Percentiles rank a stretch among this genome's conserved stretches.
Conservation (phyloP, 495 filamentous ascomycete species). For the Penicillium silybi region DNA sequence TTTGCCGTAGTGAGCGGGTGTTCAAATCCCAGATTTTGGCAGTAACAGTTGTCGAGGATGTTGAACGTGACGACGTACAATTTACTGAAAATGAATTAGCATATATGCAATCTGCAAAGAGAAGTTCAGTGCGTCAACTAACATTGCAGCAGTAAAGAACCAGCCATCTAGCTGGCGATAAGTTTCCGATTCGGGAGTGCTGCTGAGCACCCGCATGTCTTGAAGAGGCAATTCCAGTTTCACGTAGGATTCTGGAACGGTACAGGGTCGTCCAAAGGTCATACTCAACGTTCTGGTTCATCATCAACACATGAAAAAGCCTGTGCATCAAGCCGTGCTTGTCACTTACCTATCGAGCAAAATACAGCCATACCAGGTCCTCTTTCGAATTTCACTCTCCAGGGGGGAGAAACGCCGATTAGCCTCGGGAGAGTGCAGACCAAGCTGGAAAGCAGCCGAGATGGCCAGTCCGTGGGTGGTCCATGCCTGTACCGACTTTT, state of each 20-base stretch:
- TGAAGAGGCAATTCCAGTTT: constrained; percentile 29
- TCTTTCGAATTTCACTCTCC: constrained; percentile 38
- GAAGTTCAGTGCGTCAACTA: constrained; percentile 3
- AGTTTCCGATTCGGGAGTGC: constrained; percentile 7
- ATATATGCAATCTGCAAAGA: no score
- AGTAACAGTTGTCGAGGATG: constrained; percentile 7
- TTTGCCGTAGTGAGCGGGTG: constrained; percentile 4
- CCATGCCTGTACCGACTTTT: constrained; percentile 43
- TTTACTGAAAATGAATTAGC: not conserved
- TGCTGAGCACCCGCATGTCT: constrained; percentile 12
- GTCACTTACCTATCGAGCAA: constrained; percentile 37
- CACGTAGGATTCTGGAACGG: constrained; percentile 32
- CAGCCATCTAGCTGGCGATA: constrained; percentile 15
- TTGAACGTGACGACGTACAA: constrained; percentile 10
- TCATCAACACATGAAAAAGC: not conserved
- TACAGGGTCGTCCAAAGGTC: constrained; percentile 40
- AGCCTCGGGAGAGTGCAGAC: constrained; percentile 33
- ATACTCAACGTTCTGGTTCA: constrained; percentile 39
- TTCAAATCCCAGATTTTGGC: constrained; percentile 12
- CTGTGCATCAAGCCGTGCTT: not conserved
- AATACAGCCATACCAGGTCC: constrained; percentile 45
- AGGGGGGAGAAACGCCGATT: constrained; percentile 13
- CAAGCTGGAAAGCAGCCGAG: constrained; percentile 34
- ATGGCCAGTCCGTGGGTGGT: constrained; percentile 38
- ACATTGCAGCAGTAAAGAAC: constrained; percentile 35